Conservation (phyloP, 1,284 basidiomycete genomes). For the Coniferiporia sulphurascens region DNA sequence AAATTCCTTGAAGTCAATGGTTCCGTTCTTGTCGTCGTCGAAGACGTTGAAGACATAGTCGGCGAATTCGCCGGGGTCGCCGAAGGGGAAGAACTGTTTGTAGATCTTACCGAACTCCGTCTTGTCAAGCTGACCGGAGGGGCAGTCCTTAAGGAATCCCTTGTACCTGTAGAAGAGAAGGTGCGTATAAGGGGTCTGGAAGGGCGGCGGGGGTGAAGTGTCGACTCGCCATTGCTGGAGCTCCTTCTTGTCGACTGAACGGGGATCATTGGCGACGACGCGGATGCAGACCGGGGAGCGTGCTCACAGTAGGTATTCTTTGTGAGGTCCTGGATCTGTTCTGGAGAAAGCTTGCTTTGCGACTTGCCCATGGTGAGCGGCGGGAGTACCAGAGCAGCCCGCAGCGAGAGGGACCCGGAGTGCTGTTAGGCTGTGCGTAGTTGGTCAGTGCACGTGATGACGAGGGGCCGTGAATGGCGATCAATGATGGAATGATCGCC, state of each 20-base stretch:
- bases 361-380: slow-evolving; percentile 82
- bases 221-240: slow-evolving; percentile 88
- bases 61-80: slow-evolving; percentile 95
- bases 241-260: slow-evolving; percentile 96
- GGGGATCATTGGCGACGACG: slow-evolving; percentile 22
- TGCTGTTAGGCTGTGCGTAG: neutral
- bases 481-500: neutral
- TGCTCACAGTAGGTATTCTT: slow-evolving; percentile 96
- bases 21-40: slow-evolving; percentile 93
- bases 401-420: neutral
- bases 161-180: slow-evolving; percentile 72
- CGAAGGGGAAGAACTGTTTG: slow-evolving; percentile 99
- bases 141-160: slow-evolving; percentile 98
- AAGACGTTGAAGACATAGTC: slow-evolving; percentile 99
- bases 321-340: slow-evolving; percentile 94
- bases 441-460: neutral
- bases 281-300: slow-evolving; percentile 8
- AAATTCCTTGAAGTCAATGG: slow-evolving; percentile 98
- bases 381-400: neutral
- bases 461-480: neutral
- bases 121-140: slow-evolving; percentile 95
- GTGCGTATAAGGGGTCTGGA: slow-evolving; percentile 9
- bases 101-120: slow-evolving; percentile 97
- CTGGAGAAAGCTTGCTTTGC: slow-evolving; percentile 92
- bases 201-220: slow-evolving; percentile 17